A percentile compares a stretch with the other conserved stretches of the same genome.
phyloP scores from a whole-genome alignment of 768 basidiomycete genomes.

The Tephrocybe sp. region DNA sequence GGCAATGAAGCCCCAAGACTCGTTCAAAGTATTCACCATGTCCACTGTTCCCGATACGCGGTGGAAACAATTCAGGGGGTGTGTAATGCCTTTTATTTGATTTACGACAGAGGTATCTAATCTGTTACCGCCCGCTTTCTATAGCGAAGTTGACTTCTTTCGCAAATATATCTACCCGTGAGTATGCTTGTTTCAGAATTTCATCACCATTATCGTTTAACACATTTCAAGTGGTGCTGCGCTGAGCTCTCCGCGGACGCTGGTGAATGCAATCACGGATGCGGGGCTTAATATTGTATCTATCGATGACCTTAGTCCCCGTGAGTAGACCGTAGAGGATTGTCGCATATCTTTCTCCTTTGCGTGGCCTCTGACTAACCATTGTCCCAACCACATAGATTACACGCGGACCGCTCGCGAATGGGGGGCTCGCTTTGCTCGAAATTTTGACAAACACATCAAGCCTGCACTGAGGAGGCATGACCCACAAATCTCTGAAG shows the following conservation, averaged over 20 bases:
- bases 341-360: not conserved
- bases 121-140: not conserved
- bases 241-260: conserved; percentile 4
- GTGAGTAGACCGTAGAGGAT: not conserved
- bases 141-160: conserved; percentile 12
- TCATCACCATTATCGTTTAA: no score
- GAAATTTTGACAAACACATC: conserved; percentile 11
- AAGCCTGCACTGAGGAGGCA: conserved; percentile 6
- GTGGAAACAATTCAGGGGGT: conserved; percentile 10
- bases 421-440: conserved; percentile 11
- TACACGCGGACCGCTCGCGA: conserved; percentile 14
- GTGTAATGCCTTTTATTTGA: no score
- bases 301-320: conserved; percentile 12
- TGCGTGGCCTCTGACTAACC: not conserved
- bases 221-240: conserved; percentile 1
- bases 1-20: conserved; percentile 11
- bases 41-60: conserved; percentile 12
- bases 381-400: not conserved
- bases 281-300: conserved; percentile 11
- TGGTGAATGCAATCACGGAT: conserved; percentile 8
- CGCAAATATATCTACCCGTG: conserved; percentile 13
- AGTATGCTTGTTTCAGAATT: not conserved
- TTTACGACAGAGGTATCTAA: not conserved
- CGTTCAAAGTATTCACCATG: conserved; percentile 15
- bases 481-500: conserved; percentile 1